Base-by-base conservation (phyloP, 495 filamentous ascomycete species). In the Xylaria curta region DNA sequence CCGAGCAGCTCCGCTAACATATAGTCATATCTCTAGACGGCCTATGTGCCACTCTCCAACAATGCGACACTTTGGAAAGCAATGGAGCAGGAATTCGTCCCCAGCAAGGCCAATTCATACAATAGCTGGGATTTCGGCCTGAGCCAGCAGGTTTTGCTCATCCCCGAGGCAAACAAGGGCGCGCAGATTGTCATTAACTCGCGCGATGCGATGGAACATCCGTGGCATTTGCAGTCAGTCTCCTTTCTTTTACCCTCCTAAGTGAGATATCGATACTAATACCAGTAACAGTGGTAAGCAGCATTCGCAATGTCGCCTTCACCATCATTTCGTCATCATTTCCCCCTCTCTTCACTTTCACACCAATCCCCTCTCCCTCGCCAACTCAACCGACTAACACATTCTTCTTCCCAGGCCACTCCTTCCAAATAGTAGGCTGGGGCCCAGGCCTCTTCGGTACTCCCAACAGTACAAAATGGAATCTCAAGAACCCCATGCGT, bases 131-230 rank as follows among this genome's bases (percentile, higher is more conserved):
- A 78, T 63, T 80, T 78, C 40, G 75, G 74, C 15, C 59, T 80
- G 10, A 75, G 70, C 70, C 78, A 80, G 44, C 78, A 80, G 51
- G 78, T 80, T 17, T 69, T 80, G 19, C 78, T 77, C 33, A 74
- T 87, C 36, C 88, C 92, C 49, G 85, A 88, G 62, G 89, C 88
- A n/a, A 83, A 87, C 71, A 85, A 88, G 69, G 91, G 91, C 46
- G 91, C 92, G 60, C 84, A 83, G 40, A 76, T 94, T 26, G 82
- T 93, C 38, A 89, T 93, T 42, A 89, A 93, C 71, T 84, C 92
- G 72, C 80, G 88, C 73, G 93, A 94, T 78, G 85, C 84, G 31
- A 80, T 80, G 78, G 76, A 80, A 59, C 78, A 80, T 59, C 78
- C 78, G n/a, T 80, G 76, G 75, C 78, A 80, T 46, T 69, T 80